These are phyloP conservation scores for Fagus crenata DNA, from an alignment of 306 rosid species.

Conservation along the genomic window DNA sequence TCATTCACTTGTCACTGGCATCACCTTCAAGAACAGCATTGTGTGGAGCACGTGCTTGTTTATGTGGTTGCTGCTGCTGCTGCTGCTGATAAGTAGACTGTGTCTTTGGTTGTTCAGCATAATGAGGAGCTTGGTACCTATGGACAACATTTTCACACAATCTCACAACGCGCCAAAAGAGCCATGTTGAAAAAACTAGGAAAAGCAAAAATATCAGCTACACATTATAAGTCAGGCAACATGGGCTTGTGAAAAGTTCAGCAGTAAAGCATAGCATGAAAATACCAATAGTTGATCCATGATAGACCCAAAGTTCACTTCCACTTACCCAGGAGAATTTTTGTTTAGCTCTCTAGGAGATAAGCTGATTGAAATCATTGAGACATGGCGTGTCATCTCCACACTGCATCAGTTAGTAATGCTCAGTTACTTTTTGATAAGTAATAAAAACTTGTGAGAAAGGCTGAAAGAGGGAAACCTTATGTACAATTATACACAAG, in stretches of 20 bases:
- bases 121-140: constrained; percentile 79
- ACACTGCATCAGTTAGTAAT: constrained; percentile 58
- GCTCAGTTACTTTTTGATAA: constrained; percentile 9
- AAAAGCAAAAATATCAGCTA: background rate
- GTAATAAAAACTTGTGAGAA: background rate
- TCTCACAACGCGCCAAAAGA: constrained; percentile 1
- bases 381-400: constrained; percentile 98
- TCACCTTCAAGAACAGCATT: constrained; percentile 82
- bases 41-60: constrained; percentile 63
- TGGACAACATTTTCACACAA: constrained; percentile 16
- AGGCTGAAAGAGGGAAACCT: background rate
- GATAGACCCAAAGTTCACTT: constrained; percentile 4
- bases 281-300: background rate
- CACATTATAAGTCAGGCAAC: background rate
- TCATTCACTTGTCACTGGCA: background rate
- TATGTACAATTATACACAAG: background rate
- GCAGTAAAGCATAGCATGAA: constrained; percentile 9
- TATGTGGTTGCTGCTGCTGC: constrained; percentile 40
- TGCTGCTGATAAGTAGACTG: constrained; percentile 76
- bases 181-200: constrained; percentile 17
- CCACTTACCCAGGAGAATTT: constrained; percentile 79
- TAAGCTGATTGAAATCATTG: constrained; percentile 86
- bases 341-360: constrained; percentile 71
- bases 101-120: constrained; percentile 59
- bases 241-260: background rate